Evolutionary conservation across 345 rosid species (phyloP).

Genomic region (Isatis tinctoria): DNA sequence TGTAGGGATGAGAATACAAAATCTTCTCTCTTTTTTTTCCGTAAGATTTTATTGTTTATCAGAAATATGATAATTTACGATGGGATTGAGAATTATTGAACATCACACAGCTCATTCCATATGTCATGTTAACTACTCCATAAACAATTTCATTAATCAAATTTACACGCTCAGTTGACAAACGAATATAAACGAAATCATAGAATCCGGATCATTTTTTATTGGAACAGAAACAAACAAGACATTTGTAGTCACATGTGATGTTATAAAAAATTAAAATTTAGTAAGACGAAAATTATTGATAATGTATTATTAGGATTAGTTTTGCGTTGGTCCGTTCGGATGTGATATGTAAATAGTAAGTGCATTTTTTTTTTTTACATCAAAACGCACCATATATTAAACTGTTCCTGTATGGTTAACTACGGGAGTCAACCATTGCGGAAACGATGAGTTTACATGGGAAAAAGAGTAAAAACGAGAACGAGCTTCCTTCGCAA

Average conservation of each 20-base stretch:
- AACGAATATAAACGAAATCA: not conserved
- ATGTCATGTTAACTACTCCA: slow-evolving; percentile 27
- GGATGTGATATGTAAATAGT: too few species aligned
- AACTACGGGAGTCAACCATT: too few species aligned
- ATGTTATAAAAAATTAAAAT: not conserved
- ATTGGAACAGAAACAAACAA: not conserved
- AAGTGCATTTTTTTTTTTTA: too few species aligned
- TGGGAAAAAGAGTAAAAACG: too few species aligned
- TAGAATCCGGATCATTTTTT: not conserved
- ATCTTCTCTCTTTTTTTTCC: not conserved
- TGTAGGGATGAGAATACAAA: not conserved
- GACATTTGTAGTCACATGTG: not conserved
- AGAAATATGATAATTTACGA: not conserved
- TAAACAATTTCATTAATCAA: not conserved
- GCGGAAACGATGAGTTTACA: too few species aligned
- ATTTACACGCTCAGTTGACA: not conserved
- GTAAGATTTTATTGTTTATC: not conserved
- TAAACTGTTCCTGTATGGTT: too few species aligned
- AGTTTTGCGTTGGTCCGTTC: too few species aligned
- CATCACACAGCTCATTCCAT: slow-evolving; percentile 21
- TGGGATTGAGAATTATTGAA: not conserved
- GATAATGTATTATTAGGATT: not conserved
- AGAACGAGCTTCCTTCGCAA: too few species aligned
- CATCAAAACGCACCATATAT: too few species aligned
- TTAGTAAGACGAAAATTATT: not conserved